Evolutionary conservation across 805 yeast genomes (phyloP), one percentile per base, ranked within the genome.

Genomic region (Yarrowia deformans): DNA sequence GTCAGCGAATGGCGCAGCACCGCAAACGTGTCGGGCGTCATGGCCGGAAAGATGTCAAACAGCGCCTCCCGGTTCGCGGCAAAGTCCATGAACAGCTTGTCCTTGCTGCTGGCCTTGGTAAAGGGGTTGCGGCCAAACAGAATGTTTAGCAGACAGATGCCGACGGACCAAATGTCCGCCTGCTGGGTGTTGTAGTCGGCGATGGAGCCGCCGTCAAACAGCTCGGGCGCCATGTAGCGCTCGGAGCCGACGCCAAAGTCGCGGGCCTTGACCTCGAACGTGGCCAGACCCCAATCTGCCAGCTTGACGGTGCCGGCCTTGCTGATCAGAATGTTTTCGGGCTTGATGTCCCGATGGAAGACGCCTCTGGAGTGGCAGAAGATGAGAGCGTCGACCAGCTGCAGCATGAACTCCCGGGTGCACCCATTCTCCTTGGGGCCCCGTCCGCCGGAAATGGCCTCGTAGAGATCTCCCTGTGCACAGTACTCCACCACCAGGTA

Each of bases 211-310:
- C 81, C 80, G 73, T 92, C 97, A 75, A 92, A 88, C 69, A 92
- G 79, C 76, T 93, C 98, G 0, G 98, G 98, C 0, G 97, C 96
- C 98, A 93, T 93, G 78, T 93, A 93, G 71, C 97, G 83, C 79
- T 91, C 97, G 68, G 91, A 87, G 32, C 97, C 97, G 70, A 91
- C 90, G 71, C 91, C 97, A 77, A 92, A 90, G 75, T 91, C 93
- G 43, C 85, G 79, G 73, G 91, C 88, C 56, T 80, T 78, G 49
- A 82, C 79, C 12, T 85, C 83, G 60, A 85, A 84, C 70, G 94
- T 85, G 29, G 97, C 93, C 29, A 94, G 82, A 5, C 98, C 98
- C 79, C 95, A 94, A 80, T 94, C 99, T 45, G 96, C 94, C 71
- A 88, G 82, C 72, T 84, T 85, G 69, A 89, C 81, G 68, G 83